Evolutionary conservation across 2,329 filamentous ascomycete species (phyloP).

Genomic region (Colletotrichum musae): DNA sequence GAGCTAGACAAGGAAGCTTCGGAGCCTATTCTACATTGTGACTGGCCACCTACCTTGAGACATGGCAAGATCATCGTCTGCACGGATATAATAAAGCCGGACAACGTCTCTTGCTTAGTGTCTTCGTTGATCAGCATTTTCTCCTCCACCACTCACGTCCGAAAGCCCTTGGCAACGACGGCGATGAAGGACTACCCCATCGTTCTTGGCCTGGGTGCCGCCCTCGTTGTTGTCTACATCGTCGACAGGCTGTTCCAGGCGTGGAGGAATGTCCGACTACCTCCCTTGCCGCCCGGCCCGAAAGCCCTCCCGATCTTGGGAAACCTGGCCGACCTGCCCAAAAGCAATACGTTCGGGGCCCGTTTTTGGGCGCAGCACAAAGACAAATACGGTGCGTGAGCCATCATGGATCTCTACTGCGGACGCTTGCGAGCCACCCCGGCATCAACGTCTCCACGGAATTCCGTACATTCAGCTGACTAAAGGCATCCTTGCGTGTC

Average conservation of each 20-base stretch:
- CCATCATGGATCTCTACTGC: too few relatives aligned
- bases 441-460: too few relatives aligned
- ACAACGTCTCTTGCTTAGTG: too few relatives aligned
- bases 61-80: too few relatives aligned
- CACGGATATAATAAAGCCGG: too few relatives aligned
- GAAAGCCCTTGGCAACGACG: not conserved
- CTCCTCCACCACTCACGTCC: not conserved
- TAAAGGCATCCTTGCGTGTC: not conserved
- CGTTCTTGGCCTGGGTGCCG: conserved; percentile 8
- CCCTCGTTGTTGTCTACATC: not conserved
- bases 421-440: too few relatives aligned
- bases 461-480: too few relatives aligned
- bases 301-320: conserved; percentile 58
- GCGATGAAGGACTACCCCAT: not conserved
- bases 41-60: too few relatives aligned
- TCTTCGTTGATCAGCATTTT: too few relatives aligned
- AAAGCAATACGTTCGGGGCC: conserved; percentile 47
- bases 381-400: conserved; percentile 46
- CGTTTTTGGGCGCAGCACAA: conserved; percentile 53
- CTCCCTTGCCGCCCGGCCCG: conserved; percentile 46
- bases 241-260: not conserved
- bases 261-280: not conserved
- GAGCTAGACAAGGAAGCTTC: too few relatives aligned
- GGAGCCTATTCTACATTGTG: too few relatives aligned
- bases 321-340: conserved; percentile 61